These are phyloP conservation scores for Cokeromyces recurvatus DNA, from an alignment of 371 early-diverging fungal genomes.

Conservation along the genomic window DNA sequence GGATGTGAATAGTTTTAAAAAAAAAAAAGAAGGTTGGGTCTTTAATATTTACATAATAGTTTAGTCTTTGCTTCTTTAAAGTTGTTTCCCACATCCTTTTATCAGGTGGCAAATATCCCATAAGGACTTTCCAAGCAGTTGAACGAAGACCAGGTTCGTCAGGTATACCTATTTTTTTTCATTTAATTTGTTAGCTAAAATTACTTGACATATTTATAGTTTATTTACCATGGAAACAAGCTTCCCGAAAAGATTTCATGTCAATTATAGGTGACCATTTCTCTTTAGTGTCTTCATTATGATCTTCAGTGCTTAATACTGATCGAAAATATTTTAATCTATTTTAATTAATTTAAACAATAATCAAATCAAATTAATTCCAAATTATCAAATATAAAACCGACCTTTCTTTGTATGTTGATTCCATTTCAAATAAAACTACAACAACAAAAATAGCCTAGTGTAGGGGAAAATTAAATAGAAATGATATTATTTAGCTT, in stretches of 20 bases:
- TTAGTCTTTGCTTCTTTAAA: constrained; percentile 45
- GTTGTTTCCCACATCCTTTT: constrained; percentile 61
- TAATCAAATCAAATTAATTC: too few species aligned
- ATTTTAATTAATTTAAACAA: too few species aligned
- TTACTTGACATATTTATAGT: too few species aligned
- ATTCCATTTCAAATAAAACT: constrained; percentile 22
- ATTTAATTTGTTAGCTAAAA: too few species aligned
- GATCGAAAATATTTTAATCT: constrained; percentile 40
- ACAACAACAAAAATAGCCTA: neutral
- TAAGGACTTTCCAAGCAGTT: constrained; percentile 69
- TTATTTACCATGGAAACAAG: constrained; percentile 44
- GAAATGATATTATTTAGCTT: too few species aligned
- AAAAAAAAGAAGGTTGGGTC: too few species aligned
- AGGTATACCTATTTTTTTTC: constrained; percentile 71
- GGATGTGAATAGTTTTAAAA: neutral
- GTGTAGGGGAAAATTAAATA: too few species aligned
- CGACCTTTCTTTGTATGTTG: constrained; percentile 42
- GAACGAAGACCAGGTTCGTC: constrained; percentile 67
- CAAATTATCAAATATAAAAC: neutral
- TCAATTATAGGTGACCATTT: constrained; percentile 44
- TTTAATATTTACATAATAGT: constrained; percentile 65
- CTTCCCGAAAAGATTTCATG: constrained; percentile 44
- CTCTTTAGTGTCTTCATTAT: constrained; percentile 10
- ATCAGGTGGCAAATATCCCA: constrained; percentile 73
- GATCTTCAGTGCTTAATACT: constrained; percentile 24